Conservation (phyloP, 495 filamentous ascomycete genomes). For the Tuber melanosporum region DNA sequence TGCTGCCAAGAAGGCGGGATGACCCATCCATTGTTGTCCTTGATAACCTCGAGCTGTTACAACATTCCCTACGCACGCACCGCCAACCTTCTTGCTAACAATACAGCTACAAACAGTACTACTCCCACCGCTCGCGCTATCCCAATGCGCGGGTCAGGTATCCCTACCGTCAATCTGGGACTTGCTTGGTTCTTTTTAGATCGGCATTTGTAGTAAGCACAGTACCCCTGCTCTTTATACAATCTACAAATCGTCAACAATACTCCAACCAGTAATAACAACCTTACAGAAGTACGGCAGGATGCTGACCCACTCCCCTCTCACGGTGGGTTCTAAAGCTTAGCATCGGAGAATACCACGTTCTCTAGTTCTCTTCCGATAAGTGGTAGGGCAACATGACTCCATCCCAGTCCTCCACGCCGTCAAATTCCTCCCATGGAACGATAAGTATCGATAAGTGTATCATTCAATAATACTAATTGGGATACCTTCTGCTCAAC, state of each 20-base stretch:
- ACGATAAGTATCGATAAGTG: conserved; percentile 45
- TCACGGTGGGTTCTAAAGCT: conserved; percentile 49
- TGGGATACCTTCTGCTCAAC: conserved; percentile 51
- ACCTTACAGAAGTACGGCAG: conserved; percentile 52
- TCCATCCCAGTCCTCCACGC: conserved; percentile 35
- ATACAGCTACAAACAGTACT: conserved; percentile 21
- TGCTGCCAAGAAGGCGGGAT: neutral
- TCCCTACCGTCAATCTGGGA: conserved; percentile 47
- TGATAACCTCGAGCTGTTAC: neutral
- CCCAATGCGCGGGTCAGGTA: conserved; percentile 18
- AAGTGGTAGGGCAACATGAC: conserved; percentile 50
- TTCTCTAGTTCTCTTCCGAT: conserved; percentile 50
- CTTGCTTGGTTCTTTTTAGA: conserved; percentile 53
- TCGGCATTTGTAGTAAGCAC: conserved; percentile 53
- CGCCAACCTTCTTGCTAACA: neutral
- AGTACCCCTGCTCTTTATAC: neutral
- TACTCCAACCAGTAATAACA: conserved; percentile 2
- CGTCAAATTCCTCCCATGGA: conserved; percentile 33
- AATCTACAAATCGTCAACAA: neutral
- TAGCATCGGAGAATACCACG: conserved; percentile 44
- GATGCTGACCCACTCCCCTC: conserved; percentile 55
- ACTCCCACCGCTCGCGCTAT: conserved; percentile 8
- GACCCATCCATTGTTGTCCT: neutral
- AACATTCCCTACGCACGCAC: neutral
- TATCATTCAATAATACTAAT: conserved; percentile 49